Evolutionary conservation across 164 flowering plant species (phyloP).

Genomic region (Magnolia kwangsiensis): DNA sequence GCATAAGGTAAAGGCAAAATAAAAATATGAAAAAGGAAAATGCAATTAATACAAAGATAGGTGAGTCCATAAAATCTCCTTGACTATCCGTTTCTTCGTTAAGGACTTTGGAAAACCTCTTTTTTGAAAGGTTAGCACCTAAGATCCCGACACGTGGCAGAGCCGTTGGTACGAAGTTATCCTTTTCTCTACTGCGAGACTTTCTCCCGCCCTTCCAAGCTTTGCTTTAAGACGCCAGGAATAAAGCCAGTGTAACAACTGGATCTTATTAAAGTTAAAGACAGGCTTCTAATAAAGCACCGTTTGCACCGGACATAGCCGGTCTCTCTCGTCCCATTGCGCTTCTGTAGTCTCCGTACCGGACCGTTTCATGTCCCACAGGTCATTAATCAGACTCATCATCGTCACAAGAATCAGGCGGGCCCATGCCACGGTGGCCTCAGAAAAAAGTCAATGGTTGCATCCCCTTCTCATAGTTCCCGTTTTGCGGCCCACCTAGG

Average conservation of each 20-base stretch:
- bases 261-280: not conserved
- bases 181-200: not conserved
- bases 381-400: too few species aligned
- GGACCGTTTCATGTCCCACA: not conserved
- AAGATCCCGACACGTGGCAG: conserved; percentile 18
- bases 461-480: too few species aligned
- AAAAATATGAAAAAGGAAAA: not conserved
- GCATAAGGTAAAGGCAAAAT: not conserved
- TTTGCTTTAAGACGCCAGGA: conserved; percentile 22
- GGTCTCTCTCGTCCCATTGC: not conserved
- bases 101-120: conserved; percentile 30
- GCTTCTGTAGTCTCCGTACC: not conserved
- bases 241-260: conserved; percentile 9
- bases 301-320: not conserved
- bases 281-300: conserved; percentile 12
- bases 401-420: too few species aligned
- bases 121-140: conserved; percentile 9
- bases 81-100: conserved; percentile 78
- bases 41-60: conserved; percentile 2
- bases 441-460: too few species aligned
- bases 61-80: conserved; percentile 8
- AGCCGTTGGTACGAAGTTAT: not conserved
- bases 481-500: too few species aligned
- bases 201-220: conserved; percentile 22
- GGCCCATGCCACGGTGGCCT: too few species aligned